Conservation (phyloP, 306 rosid genomes). For the Mimosa pudica region DNA sequence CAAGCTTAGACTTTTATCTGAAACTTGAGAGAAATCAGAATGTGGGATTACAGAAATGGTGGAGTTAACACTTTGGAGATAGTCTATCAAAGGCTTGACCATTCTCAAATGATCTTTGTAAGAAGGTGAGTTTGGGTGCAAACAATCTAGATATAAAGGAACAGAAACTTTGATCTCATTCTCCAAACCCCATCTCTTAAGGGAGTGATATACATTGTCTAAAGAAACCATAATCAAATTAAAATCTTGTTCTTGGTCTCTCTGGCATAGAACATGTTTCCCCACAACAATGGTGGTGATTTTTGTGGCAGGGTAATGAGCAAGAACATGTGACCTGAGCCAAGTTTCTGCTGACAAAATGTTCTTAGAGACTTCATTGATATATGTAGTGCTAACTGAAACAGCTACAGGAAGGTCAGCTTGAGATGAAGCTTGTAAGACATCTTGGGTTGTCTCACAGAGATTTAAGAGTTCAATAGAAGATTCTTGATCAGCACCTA, state of each 20-base stretch:
- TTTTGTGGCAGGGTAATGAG: slow-evolving; percentile 63
- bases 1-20: slow-evolving; percentile 46
- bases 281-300: slow-evolving; percentile 74
- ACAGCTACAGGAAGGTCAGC: slow-evolving; percentile 62
- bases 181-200: slow-evolving; percentile 88
- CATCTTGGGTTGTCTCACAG: slow-evolving; percentile 43
- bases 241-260: slow-evolving; percentile 37
- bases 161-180: slow-evolving; percentile 64
- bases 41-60: slow-evolving; percentile 54
- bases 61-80: slow-evolving; percentile 58
- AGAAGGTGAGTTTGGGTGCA: slow-evolving; percentile 33
- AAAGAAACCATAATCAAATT: slow-evolving; percentile 48
- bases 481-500: slow-evolving; percentile 62
- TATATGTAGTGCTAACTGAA: slow-evolving; percentile 46
- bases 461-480: slow-evolving; percentile 50
- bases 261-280: slow-evolving; percentile 45
- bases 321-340: slow-evolving; percentile 66
- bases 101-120: slow-evolving; percentile 39
- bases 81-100: slow-evolving; percentile 50
- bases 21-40: slow-evolving; percentile 40
- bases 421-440: slow-evolving; percentile 36
- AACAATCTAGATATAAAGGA: slow-evolving; percentile 49
- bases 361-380: slow-evolving; percentile 56
- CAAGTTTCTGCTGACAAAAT: slow-evolving; percentile 70
- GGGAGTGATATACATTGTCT: slow-evolving; percentile 70